These are phyloP conservation scores for Malus domestica DNA, from an alignment of 306 rosid species.

Conservation along the genomic window ASM211411v1 NC_041801.1:5780001-5780500, in stretches of 20 bases:
- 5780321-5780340: background rate
- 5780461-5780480: constrained; percentile 60
- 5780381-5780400: background rate
- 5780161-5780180: background rate
- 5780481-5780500: constrained; percentile 96
- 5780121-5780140: background rate
- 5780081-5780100: background rate
- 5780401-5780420: background rate
- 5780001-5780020: background rate
- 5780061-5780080: background rate
- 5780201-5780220: background rate
- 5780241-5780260: background rate
- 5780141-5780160: background rate
- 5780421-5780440: background rate
- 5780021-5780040: constrained; percentile 1
- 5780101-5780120: background rate
- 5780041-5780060: background rate
- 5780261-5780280: background rate
- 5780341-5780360: background rate
- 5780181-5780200: background rate
- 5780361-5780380: background rate
- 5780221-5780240: background rate
- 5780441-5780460: constrained; percentile 8
- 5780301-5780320: background rate
- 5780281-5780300: background rate